Base-by-base conservation (phyloP, 2,329 filamentous ascomycete genomes). In the Xylariaceae sp. region DNA sequence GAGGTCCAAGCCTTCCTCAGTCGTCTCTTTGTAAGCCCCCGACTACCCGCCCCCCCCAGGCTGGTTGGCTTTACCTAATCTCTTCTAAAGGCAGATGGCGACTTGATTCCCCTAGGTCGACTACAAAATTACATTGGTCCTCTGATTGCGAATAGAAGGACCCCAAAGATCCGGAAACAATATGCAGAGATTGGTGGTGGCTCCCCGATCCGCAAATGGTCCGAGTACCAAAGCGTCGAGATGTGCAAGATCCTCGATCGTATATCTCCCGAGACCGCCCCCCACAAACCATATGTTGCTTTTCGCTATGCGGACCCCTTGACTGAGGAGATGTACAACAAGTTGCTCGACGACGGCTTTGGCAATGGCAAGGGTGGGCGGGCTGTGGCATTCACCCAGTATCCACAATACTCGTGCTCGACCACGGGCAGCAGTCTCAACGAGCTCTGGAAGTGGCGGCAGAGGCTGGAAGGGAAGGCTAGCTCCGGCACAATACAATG, bases 191-290 rank as follows among this genome's bases (percentile, higher is more conserved):
- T 98, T 62, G 93, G 93, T 48, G 93, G 93, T 51, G 93, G 93
- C n/a, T 97, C 91, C 17, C 93, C 93, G 2, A 98, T 98, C 65
- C 84, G 92, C 56, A 94, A 94, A 67, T 98, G 94, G 94, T 95
- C 91, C 20, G 93, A 98, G 68, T 84, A 93, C 63, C 93, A 98
- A 67, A 90, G 83, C 48, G 76, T 77, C 48, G 91, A 97, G 69
- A 96, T 97, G 89, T 98, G 93, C 79, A 96, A 95, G 75, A 80
- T 97, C 41, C 77, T 98, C 41, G 93, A 98, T 75, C 79, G 85
- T 57, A 86, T 89, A 49, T 94, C 86, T 2, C 93, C 93, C 5
- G 86, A 95, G 63, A 95, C 91, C 1, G 93, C 93, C 3, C 93
- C 93, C 5, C 93, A 98, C 66, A 96, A 93, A 66, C 93, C 93